phyloP scores from a whole-genome alignment of 179 eudicot species.

The Nepenthes alata region DNA sequence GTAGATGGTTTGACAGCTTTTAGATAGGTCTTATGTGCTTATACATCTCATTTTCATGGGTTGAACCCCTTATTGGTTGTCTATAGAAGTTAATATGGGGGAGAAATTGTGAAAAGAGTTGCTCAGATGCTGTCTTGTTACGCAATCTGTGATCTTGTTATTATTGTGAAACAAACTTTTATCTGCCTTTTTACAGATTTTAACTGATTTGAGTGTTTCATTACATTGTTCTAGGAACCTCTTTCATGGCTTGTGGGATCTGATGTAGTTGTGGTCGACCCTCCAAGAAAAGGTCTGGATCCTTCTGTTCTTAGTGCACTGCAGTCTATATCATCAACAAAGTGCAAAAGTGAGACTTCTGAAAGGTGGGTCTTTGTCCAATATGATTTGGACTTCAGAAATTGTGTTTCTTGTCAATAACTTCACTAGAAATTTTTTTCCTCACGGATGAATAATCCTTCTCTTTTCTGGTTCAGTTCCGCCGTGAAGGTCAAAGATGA shows the following conservation, averaged over 20 bases:
- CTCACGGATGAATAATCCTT: conserved; percentile 6
- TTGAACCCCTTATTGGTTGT: too few species aligned
- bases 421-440: not conserved
- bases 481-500: conserved; percentile 46
- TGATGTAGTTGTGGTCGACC: conserved; percentile 90
- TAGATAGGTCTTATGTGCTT: too few species aligned
- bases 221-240: conserved; percentile 39
- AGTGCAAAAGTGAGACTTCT: conserved; percentile 22
- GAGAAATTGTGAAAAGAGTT: too few species aligned
- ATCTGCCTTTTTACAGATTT: not conserved
- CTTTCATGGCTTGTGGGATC: conserved; percentile 84
- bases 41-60: too few species aligned
- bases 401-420: not conserved
- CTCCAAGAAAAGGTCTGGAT: conserved; percentile 94
- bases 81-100: too few species aligned
- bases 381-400: not conserved
- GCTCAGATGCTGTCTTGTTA: too few species aligned
- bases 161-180: not conserved
- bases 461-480: conserved; percentile 29
- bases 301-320: conserved; percentile 51
- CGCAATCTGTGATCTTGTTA: not conserved
- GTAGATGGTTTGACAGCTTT: too few species aligned
- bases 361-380: conserved; percentile 13
- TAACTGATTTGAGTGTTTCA: conserved; percentile 7
- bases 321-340: conserved; percentile 31